Evolutionary conservation across 345 rosid genomes (phyloP), one percentile per base, ranked within the genome.

Genomic region (Zanthoxylum bungeanum): DNA sequence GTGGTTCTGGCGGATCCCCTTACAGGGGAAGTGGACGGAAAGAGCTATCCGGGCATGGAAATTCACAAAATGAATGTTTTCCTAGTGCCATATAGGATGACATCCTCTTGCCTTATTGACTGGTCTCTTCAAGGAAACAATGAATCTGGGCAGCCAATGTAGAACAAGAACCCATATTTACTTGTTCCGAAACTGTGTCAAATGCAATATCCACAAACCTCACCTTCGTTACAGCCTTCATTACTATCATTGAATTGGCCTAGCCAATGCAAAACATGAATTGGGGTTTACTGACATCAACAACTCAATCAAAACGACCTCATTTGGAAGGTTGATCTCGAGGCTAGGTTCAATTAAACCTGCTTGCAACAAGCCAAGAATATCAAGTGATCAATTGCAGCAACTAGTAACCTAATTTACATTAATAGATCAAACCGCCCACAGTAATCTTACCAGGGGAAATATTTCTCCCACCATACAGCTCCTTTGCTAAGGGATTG

Each of bases 401-500:
- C 22, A 73, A 53, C 40, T 2, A 2, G 49, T 25, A 24, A 39
- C 42, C 7, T 5, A 56, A 36, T 31, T n/a, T 53, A 34, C 37
- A 34, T 21, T 24, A 37, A 49, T 7, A 19, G 9, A 30, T 9
- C 28, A 68, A 10, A 74, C 55, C 10, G 34, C 22, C 36, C 34
- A 75, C 42, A 68, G 0, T 24, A 25, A 68, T 75, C 79, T 74
- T 79, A 87, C 94, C 89, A 17, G 94, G 94, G 8, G 89, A 73
- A 64, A 87, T 83, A 74, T 81, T 86, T 80, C 77, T 79, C 69
- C 84, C 85, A 11, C 79, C 78, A 39, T 89, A 91, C 31, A 91
- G 88, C 71, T 91, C 92, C 65, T 76, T 83, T 58, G 97, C 86
- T 56, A 91, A 76, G 78, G 94, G 97, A 82, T 89, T 91, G 64